phyloP scores from a whole-genome alignment of 2,329 filamentous ascomycete species.

The Phialocephala subalpina region DNA sequence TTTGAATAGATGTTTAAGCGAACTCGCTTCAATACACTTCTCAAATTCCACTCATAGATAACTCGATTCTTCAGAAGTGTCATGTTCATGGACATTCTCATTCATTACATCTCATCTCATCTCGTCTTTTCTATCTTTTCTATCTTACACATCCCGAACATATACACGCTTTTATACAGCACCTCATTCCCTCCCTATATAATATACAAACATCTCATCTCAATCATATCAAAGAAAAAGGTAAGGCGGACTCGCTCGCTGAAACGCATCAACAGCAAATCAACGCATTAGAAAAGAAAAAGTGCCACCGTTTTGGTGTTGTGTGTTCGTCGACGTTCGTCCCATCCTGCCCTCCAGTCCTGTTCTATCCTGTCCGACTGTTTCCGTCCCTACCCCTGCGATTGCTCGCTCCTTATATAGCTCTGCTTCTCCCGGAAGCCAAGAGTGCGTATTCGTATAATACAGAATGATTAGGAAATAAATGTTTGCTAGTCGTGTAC shows the following conservation, averaged over 20 bases:
- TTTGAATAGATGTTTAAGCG: too few relatives aligned
- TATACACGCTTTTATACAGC: neutral
- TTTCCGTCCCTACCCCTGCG: neutral
- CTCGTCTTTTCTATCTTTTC: too few relatives aligned
- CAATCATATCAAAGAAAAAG: neutral
- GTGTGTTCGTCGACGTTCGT: neutral
- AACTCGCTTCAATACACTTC: too few relatives aligned
- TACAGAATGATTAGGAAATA: slow-evolving; percentile 1
- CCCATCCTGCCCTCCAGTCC: neutral
- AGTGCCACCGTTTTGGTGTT: neutral
- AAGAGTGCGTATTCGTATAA: neutral
- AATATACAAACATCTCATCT: neutral
- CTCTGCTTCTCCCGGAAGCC: neutral
- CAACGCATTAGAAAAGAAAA: neutral
- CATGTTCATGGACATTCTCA: neutral
- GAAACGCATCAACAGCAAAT: neutral
- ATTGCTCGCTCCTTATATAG: slow-evolving; percentile 6
- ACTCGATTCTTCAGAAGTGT: too few relatives aligned
- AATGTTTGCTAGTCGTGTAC: neutral
- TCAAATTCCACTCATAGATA: too few relatives aligned
- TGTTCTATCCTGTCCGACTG: neutral
- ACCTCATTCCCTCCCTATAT: neutral
- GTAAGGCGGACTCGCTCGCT: neutral
- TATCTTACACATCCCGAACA: neutral
- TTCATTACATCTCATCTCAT: neutral